Conservation (phyloP, 805 yeast genomes). For the Clavispora phyllophila region DNA sequence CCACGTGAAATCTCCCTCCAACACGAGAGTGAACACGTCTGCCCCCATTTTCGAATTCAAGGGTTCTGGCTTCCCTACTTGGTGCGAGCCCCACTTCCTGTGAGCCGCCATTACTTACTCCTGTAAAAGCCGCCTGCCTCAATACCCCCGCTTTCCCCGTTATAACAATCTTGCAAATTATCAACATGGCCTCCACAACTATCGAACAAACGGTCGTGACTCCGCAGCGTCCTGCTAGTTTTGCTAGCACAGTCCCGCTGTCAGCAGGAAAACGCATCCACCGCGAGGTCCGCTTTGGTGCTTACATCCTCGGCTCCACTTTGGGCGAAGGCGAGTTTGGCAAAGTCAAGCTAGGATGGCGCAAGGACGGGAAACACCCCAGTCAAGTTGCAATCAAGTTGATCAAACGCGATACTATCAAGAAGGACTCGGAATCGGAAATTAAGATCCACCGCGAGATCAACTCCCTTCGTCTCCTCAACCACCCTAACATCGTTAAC, state of each 20-base stretch:
- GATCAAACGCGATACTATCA: slow-evolving; percentile 82
- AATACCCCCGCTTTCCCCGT: not conserved
- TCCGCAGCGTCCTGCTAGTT: not conserved
- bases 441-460: slow-evolving; percentile 89
- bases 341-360: slow-evolving; percentile 94
- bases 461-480: slow-evolving; percentile 76
- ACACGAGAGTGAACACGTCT: not conserved
- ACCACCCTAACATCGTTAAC: slow-evolving; percentile 91
- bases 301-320: slow-evolving; percentile 86
- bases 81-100: not conserved
- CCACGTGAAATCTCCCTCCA: not conserved
- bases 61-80: not conserved
- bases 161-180: not conserved
- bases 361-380: slow-evolving; percentile 73
- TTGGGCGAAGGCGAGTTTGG: slow-evolving; percentile 98
- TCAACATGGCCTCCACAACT: not conserved
- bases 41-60: not conserved
- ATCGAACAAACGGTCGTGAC: not conserved
- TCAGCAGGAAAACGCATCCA: slow-evolving; percentile 30
- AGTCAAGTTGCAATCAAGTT: slow-evolving; percentile 91
- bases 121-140: not conserved
- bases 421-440: slow-evolving; percentile 80
- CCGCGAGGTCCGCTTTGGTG: slow-evolving; percentile 80
- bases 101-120: not conserved
- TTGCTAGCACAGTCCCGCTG: not conserved